phyloP scores from a whole-genome alignment of 2,329 filamentous ascomycete genomes.

The Magnaporthiopsis incrustans region DNA sequence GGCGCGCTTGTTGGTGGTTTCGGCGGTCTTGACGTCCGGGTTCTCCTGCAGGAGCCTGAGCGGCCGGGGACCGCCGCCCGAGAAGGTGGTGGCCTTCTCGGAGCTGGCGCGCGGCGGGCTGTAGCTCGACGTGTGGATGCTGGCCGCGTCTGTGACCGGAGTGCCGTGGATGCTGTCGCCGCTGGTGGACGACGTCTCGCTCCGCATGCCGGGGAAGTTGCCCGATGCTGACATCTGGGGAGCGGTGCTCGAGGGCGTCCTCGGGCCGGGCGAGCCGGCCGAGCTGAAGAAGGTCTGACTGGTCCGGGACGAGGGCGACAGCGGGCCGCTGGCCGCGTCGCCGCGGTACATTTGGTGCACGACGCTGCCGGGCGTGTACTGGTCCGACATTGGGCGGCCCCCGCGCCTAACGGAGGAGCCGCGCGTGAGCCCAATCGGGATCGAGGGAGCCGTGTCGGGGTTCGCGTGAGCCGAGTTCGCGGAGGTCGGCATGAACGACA shows the following conservation, averaged over 20 bases:
- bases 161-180: conserved; percentile 55
- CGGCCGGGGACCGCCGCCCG: conserved; percentile 66
- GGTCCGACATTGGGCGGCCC: conserved; percentile 52
- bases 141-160: conserved; percentile 27
- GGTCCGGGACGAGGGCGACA: conserved; percentile 52
- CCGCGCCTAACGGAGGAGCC: conserved; percentile 44
- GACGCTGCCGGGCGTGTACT: conserved; percentile 51
- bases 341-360: conserved; percentile 88
- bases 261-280: conserved; percentile 34
- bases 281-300: conserved; percentile 53
- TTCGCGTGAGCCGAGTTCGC: conserved; percentile 37
- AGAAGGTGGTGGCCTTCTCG: conserved; percentile 44
- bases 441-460: conserved; percentile 66
- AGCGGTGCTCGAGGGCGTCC: conserved; percentile 42
- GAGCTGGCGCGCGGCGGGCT: conserved; percentile 43
- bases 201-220: conserved; percentile 67
- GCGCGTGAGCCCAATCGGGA: conserved; percentile 56
- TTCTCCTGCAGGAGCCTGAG: conserved; percentile 82
- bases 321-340: conserved; percentile 55
- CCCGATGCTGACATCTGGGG: conserved; percentile 33
- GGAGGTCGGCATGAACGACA: conserved; percentile 45
- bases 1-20: conserved; percentile 45
- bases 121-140: conserved; percentile 38
- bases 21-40: conserved; percentile 36
- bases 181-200: conserved; percentile 56